phyloP scores from a whole-genome alignment of 2,329 filamentous ascomycete species.

The Colletotrichum higginsianum region DNA sequence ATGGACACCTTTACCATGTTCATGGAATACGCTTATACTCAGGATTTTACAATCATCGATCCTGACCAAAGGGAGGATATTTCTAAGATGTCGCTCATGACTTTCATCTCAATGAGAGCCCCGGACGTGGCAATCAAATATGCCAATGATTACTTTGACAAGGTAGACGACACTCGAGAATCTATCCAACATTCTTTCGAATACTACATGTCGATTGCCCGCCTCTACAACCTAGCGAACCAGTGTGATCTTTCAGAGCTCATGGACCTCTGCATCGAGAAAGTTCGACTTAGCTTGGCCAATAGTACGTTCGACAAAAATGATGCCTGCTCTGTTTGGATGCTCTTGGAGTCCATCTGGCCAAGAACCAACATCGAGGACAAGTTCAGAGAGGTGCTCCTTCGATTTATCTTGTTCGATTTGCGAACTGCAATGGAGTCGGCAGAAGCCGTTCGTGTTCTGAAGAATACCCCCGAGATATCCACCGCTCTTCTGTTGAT shows the following conservation, averaged over 20 bases:
- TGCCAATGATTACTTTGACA: background rate
- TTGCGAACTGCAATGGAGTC: background rate
- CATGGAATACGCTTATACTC: background rate
- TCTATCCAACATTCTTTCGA: background rate
- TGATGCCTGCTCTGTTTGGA: background rate
- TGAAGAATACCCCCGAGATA: background rate
- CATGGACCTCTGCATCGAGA: background rate
- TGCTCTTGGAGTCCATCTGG: background rate
- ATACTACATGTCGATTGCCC: background rate
- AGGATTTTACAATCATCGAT: background rate
- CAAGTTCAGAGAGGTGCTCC: background rate
- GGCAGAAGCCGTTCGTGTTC: background rate
- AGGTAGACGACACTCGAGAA: accelerated
- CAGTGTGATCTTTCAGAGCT: background rate
- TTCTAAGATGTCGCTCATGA: too few relatives aligned
- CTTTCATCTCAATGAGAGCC: too few relatives aligned
- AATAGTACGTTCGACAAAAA: background rate
- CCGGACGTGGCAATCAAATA: too few relatives aligned
- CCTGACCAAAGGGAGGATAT: background rate
- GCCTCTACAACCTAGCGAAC: background rate
- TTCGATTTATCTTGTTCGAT: background rate
- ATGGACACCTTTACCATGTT: background rate
- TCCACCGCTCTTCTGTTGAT: background rate
- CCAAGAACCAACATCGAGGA: background rate
- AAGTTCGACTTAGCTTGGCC: background rate